Conservation (phyloP, 257 asterid genomes). For the Forsythia suspensa region DNA sequence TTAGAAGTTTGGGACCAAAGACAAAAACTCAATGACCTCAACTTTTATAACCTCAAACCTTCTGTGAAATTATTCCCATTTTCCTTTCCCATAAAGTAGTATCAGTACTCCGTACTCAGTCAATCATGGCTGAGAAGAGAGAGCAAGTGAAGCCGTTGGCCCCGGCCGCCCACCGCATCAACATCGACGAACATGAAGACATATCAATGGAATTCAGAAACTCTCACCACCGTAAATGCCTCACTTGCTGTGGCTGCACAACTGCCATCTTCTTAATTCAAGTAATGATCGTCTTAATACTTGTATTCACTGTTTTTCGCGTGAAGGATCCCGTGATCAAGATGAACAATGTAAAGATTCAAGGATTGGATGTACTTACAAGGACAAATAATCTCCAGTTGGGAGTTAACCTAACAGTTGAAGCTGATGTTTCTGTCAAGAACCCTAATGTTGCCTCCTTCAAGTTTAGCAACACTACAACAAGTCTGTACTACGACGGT, state of each 20-base stretch:
- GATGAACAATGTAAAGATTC: conserved; percentile 19
- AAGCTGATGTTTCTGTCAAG: conserved; percentile 29
- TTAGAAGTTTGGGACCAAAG: background rate
- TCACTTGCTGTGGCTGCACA: conserved; percentile 37
- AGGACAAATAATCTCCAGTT: background rate
- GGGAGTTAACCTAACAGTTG: conserved; percentile 18
- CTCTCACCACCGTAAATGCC: conserved; percentile 22
- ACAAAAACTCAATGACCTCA: background rate
- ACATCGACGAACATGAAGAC: background rate
- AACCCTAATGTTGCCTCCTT: conserved; percentile 38
- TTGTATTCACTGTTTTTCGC: conserved; percentile 31
- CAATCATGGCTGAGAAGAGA: background rate
- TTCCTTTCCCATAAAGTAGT: background rate
- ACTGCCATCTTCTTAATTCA: conserved; percentile 15
- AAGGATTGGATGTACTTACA: conserved; percentile 20
- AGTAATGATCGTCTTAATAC: conserved; percentile 17
- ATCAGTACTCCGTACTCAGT: background rate
- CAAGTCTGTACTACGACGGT: conserved; percentile 23
- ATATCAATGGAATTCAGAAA: background rate
- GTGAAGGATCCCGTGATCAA: conserved; percentile 28
- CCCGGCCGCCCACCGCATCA: background rate
- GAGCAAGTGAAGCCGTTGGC: background rate
- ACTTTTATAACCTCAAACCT: background rate
- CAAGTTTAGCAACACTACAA: conserved; percentile 1
- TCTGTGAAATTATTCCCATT: no score